Conservation (phyloP, 2,329 filamentous ascomycete genomes). For the Ustilaginoidea virens region DNA sequence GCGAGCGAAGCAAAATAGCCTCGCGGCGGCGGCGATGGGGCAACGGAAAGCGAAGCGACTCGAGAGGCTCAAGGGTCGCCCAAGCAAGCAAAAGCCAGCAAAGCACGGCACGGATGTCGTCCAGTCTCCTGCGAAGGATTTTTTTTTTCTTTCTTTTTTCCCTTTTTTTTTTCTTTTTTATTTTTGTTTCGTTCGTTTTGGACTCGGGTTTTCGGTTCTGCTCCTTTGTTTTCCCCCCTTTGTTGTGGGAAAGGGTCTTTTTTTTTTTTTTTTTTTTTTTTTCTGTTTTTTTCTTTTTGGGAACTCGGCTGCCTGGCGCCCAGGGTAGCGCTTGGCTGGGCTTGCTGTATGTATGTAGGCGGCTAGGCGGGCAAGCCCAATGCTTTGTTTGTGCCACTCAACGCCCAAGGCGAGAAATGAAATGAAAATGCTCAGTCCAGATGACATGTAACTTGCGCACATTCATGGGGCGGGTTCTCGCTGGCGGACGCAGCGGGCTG, state of each 20-base stretch:
- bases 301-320: constrained; percentile 3
- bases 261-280: background rate
- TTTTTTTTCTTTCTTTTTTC: too few relatives aligned
- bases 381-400: background rate
- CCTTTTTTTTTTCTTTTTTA: too few relatives aligned
- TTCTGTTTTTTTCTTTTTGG: background rate
- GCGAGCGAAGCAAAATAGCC: background rate
- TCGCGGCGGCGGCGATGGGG: background rate
- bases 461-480: too few relatives aligned
- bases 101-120: too few relatives aligned
- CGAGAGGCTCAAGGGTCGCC: too few relatives aligned
- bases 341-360: background rate
- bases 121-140: too few relatives aligned
- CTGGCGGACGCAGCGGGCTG: too few relatives aligned
- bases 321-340: constrained; percentile 1
- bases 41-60: background rate
- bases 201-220: background rate
- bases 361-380: constrained; percentile 3
- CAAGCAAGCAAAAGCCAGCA: background rate
- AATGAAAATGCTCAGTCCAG: too few relatives aligned
- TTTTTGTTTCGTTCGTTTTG: too few relatives aligned
- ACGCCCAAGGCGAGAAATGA: constrained; percentile 3
- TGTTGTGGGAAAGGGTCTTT: background rate
- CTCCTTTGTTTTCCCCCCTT: too few relatives aligned
- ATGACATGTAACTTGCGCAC: too few relatives aligned